These are phyloP conservation scores for Clitopilus hobsonii DNA, from an alignment of 768 basidiomycete genomes.

Conservation along the genomic window DNA sequence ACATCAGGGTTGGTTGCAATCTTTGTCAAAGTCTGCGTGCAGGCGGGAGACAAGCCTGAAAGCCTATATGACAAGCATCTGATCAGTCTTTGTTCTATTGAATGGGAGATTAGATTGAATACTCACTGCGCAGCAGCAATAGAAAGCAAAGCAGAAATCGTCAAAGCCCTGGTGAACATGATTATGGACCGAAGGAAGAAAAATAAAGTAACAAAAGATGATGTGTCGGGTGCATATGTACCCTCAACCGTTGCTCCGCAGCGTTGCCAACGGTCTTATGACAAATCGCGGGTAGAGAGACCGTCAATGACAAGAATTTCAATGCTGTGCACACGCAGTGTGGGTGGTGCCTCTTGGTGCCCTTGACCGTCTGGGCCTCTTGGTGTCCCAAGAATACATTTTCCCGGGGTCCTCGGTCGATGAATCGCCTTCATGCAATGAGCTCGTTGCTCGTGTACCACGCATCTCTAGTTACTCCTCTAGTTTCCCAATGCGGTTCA, in stretches of 20 bases:
- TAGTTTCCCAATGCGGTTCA: no score
- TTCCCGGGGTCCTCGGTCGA: no score
- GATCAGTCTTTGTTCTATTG: neutral
- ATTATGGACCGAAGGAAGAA: constrained; percentile 1
- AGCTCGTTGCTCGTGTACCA: no score
- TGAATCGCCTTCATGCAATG: no score
- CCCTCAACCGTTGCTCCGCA: neutral
- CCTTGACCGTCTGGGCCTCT: no score
- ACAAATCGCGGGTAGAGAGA: neutral
- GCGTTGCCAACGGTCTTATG: neutral
- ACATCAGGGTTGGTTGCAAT: constrained; percentile 42
- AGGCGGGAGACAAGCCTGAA: constrained; percentile 36
- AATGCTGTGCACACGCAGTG: neutral
- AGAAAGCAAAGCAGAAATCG: constrained; percentile 10
- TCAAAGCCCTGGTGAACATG: constrained; percentile 9
- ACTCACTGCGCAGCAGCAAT: constrained; percentile 13
- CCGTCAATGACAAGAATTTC: neutral
- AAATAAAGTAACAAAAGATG: neutral
- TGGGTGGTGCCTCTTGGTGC: no score
- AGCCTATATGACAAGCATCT: neutral
- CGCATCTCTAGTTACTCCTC: no score
- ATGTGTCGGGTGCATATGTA: neutral
- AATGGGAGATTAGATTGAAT: neutral
- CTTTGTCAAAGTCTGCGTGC: constrained; percentile 39
- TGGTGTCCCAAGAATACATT: neutral